phyloP scores from a whole-genome alignment of 179 eudicot genomes.

The Camellia oleifera region DNA sequence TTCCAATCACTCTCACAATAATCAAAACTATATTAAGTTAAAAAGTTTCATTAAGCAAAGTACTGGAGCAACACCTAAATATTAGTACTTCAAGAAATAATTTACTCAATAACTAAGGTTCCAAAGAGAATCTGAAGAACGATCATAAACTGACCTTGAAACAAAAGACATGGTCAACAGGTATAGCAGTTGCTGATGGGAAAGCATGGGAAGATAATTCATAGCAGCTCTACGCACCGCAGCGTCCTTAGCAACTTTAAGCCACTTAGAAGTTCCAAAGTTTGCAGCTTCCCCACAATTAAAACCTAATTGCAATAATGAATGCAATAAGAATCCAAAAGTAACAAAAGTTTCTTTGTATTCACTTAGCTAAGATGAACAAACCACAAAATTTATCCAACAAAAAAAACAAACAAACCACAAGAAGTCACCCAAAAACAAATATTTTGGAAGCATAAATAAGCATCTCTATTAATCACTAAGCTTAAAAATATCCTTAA shows the following conservation, averaged over 20 bases:
- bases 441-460: not conserved
- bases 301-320: constrained; percentile 49
- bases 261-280: constrained; percentile 92
- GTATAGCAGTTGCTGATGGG: constrained; percentile 93
- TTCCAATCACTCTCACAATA: not conserved
- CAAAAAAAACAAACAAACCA: not conserved
- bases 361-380: not conserved
- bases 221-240: constrained; percentile 97
- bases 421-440: not conserved
- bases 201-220: constrained; percentile 98
- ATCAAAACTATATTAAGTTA: not conserved
- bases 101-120: not conserved
- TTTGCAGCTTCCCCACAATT: constrained; percentile 99
- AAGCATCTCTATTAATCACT: not conserved
- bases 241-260: constrained; percentile 88
- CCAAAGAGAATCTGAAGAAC: not conserved
- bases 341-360: not conserved
- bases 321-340: constrained; percentile 8
- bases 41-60: not conserved
- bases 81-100: not conserved
- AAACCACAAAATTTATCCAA: not conserved
- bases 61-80: not conserved
- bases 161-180: constrained; percentile 93
- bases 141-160: constrained; percentile 54
- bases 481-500: not conserved